These are phyloP conservation scores for Amanita brunnescens DNA, from an alignment of 768 basidiomycete species.

Conservation along the genomic window DNA sequence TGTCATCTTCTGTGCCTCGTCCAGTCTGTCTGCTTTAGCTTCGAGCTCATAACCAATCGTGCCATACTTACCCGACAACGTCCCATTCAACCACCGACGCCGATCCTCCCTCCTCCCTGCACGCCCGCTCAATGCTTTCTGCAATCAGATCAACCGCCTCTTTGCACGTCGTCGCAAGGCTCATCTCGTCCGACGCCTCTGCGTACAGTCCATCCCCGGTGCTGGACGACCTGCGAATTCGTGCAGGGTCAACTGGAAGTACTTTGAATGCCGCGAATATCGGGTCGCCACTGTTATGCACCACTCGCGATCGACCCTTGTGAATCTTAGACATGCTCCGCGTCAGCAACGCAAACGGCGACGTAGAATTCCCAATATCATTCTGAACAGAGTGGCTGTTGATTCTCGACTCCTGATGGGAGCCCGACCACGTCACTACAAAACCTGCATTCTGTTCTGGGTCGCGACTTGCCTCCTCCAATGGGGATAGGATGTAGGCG, in stretches of 20 bases:
- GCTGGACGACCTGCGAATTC: conserved; percentile 38
- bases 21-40: neutral
- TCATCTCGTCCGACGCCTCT: conserved; percentile 53
- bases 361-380: conserved; percentile 27
- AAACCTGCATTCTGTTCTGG: conserved; percentile 86
- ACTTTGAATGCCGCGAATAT: conserved; percentile 74
- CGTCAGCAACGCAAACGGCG: neutral
- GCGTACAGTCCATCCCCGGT: conserved; percentile 35
- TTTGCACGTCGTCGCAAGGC: conserved; percentile 57
- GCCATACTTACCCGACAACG: conserved; percentile 63
- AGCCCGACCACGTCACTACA: conserved; percentile 66
- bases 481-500: conserved; percentile 89
- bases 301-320: neutral
- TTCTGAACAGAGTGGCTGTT: conserved; percentile 86
- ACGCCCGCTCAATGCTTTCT: conserved; percentile 58
- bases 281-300: conserved; percentile 22
- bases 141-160: conserved; percentile 75
- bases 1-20: conserved; percentile 65
- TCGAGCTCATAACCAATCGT: conserved; percentile 4
- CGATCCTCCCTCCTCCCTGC: conserved; percentile 49
- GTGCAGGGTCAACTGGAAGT: conserved; percentile 61
- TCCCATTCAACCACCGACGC: conserved; percentile 49
- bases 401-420: conserved; percentile 64
- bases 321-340: neutral
- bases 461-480: conserved; percentile 89